Conservation (phyloP, 2,329 filamentous ascomycete genomes). For the Arthroderma sp. region DNA sequence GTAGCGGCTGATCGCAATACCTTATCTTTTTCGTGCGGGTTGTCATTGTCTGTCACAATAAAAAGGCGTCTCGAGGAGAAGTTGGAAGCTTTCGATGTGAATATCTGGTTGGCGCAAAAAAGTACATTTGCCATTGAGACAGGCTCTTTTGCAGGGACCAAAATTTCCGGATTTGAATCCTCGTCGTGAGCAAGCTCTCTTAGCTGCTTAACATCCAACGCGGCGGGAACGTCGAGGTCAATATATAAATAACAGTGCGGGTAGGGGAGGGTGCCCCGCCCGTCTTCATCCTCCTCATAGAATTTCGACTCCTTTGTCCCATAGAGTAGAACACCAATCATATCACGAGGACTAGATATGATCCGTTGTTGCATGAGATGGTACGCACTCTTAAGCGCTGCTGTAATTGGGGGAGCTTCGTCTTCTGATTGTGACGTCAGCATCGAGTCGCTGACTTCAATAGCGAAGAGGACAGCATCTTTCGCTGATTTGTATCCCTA, state of each 20-base stretch:
- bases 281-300: conserved; percentile 49
- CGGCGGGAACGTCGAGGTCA: conserved; percentile 76
- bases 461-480: conserved; percentile 95
- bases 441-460: conserved; percentile 86
- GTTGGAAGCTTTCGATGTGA: conserved; percentile 87
- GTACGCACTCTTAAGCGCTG: conserved; percentile 87
- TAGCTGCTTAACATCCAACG: conserved; percentile 70
- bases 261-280: conserved; percentile 50
- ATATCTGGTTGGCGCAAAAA: conserved; percentile 92
- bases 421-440: conserved; percentile 53
- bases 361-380: conserved; percentile 96
- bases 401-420: conserved; percentile 62
- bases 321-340: conserved; percentile 91
- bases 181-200: conserved; percentile 66
- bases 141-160: conserved; percentile 53
- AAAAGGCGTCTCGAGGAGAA: conserved; percentile 90
- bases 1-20: conserved; percentile 60
- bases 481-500: conserved; percentile 84
- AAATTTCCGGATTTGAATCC: conserved; percentile 53
- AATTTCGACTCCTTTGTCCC: conserved; percentile 78
- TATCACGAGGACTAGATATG: conserved; percentile 88
- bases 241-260: conserved; percentile 86
- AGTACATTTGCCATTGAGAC: conserved; percentile 79
- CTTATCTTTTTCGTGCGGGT: conserved; percentile 65
- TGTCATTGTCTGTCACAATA: conserved; percentile 86